Percentiles rank a stretch among this genome's conserved stretches.
Evolutionary conservation across 1,139 yeast genomes (phyloP).

Genomic region (Candida tetrigidarum): DNA sequence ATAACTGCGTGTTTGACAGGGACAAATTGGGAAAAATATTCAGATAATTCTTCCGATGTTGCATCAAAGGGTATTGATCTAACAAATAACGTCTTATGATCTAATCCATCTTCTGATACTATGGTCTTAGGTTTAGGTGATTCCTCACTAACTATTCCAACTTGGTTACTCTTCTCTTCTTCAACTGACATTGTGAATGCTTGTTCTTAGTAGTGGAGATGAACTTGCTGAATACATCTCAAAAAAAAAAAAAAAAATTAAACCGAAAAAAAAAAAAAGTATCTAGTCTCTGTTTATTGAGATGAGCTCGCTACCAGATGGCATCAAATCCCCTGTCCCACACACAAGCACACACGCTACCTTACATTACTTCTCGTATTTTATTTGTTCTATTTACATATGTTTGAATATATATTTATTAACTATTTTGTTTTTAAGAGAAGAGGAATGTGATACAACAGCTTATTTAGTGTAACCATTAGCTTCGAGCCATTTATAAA

Average conservation of each 20-base stretch:
- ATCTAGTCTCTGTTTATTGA: too few relatives aligned
- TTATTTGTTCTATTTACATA: too few relatives aligned
- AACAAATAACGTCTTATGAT: slow-evolving; percentile 76
- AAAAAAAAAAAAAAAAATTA: slow-evolving; percentile 1
- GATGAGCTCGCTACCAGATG: slow-evolving; percentile 4
- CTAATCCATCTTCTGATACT: slow-evolving; percentile 43
- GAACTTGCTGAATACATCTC: slow-evolving; percentile 7
- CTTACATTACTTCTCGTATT: too few relatives aligned
- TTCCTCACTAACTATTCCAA: neutral
- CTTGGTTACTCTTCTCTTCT: neutral
- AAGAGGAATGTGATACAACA: too few relatives aligned
- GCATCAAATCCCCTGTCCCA: too few relatives aligned
- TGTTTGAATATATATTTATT: too few relatives aligned
- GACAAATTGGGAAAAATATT: slow-evolving; percentile 86
- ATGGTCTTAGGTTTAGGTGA: slow-evolving; percentile 7
- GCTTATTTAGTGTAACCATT: slow-evolving; percentile 42
- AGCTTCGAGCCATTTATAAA: slow-evolving; percentile 55
- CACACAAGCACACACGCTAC: too few relatives aligned
- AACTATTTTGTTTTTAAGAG: too few relatives aligned
- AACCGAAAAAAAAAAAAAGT: neutral
- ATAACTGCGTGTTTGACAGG: slow-evolving; percentile 96
- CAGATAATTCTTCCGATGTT: slow-evolving; percentile 78
- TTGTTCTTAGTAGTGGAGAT: neutral
- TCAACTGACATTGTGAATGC: slow-evolving; percentile 1
- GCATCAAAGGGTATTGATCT: slow-evolving; percentile 82